These are phyloP conservation scores for Leccinum olivaceopallidum DNA, from an alignment of 768 basidiomycete species.

Conservation along the genomic window DNA sequence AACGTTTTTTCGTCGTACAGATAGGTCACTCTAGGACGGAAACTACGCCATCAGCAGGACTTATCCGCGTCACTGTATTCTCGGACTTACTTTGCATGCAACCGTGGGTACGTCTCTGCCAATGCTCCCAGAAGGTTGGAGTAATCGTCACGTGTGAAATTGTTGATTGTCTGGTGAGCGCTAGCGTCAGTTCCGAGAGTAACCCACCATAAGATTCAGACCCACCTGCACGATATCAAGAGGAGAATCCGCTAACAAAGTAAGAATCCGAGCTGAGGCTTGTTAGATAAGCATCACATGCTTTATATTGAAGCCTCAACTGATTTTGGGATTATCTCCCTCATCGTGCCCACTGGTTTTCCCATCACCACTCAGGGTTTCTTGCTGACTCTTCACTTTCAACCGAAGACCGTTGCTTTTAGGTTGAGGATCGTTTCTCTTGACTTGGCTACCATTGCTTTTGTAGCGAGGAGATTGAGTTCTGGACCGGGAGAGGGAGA, in stretches of 20 bases:
- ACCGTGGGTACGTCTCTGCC: not conserved
- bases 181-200: not conserved
- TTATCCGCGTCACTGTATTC: no score
- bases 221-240: not conserved
- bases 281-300: not conserved
- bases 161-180: not conserved
- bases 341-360: not conserved
- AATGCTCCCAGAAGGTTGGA: not conserved
- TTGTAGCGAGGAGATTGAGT: no score
- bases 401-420: no score
- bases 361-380: not conserved
- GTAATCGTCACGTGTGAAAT: not conserved
- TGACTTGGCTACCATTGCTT: no score
- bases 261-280: not conserved
- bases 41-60: not conserved
- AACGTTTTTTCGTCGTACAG: not conserved
- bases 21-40: not conserved
- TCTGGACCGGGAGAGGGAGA: no score
- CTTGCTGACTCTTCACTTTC: no score
- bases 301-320: no score
- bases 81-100: not conserved
- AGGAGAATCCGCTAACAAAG: not conserved
- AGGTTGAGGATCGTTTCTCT: no score
- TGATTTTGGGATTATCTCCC: not conserved
- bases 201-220: not conserved